Evolutionary conservation across 352 stramenopile genomes (phyloP).

Genomic region (Phytophthora europaea): DNA sequence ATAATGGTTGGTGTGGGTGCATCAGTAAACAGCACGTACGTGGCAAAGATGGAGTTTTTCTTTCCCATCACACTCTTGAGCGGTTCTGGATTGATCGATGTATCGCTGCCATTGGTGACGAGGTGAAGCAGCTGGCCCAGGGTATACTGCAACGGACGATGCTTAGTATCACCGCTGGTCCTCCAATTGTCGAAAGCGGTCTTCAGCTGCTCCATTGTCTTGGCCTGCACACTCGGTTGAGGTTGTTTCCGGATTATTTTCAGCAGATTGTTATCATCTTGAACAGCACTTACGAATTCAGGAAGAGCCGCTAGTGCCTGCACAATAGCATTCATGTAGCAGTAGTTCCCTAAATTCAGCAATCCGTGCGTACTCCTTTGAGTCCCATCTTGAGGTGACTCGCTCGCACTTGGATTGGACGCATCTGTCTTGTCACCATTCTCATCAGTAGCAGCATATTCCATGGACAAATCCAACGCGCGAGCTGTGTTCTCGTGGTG

Average conservation of each 20-base stretch:
- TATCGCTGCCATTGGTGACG: slow-evolving; percentile 71
- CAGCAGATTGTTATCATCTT: slow-evolving; percentile 68
- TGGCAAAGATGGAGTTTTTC: slow-evolving; percentile 84
- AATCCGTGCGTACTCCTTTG: slow-evolving; percentile 87
- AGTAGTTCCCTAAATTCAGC: slow-evolving; percentile 95
- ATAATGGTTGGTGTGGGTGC: background rate
- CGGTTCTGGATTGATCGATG: slow-evolving; percentile 78
- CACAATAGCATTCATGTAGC: slow-evolving; percentile 96
- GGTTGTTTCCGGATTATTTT: slow-evolving; percentile 66
- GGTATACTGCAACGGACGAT: slow-evolving; percentile 63
- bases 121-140: slow-evolving; percentile 69
- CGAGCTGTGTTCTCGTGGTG: slow-evolving; percentile 16
- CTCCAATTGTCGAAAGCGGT: slow-evolving; percentile 60
- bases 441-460: slow-evolving; percentile 29
- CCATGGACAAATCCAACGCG: slow-evolving; percentile 40
- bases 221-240: slow-evolving; percentile 34
- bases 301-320: slow-evolving; percentile 80
- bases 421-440: slow-evolving; percentile 20
- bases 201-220: slow-evolving; percentile 60
- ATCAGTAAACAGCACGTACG: slow-evolving; percentile 53
- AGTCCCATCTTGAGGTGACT: slow-evolving; percentile 20
- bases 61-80: slow-evolving; percentile 85
- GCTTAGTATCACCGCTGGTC: slow-evolving; percentile 55
- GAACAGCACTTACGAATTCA: slow-evolving; percentile 62
- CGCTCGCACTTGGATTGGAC: slow-evolving; percentile 8